Percentiles rank a stretch among this genome's conserved stretches.
These are phyloP conservation scores for Eucalyptus cloeziana DNA, from an alignment of 345 rosid species.

Conservation along the genomic window DNA sequence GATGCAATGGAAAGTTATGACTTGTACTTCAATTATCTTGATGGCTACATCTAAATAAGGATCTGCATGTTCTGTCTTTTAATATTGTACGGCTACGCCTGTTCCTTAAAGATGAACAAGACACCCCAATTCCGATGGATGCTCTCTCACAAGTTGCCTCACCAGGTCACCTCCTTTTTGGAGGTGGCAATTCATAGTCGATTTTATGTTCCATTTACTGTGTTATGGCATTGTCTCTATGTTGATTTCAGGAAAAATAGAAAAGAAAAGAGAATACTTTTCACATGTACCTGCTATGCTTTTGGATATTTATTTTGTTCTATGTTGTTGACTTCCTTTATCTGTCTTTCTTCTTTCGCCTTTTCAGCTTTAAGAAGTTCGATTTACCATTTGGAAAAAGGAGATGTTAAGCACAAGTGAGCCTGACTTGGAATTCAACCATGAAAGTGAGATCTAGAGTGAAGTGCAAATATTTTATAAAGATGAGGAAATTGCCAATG, in stretches of 20 bases:
- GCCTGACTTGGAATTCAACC: constrained; percentile 8
- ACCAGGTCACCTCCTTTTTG: background rate
- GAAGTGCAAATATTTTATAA: constrained; percentile 21
- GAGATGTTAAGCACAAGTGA: constrained; percentile 24
- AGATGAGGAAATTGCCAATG: constrained; percentile 29
- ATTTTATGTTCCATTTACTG: background rate
- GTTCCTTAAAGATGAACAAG: background rate
- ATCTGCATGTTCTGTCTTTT: background rate
- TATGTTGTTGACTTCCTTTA: background rate
- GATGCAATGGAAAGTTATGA: background rate
- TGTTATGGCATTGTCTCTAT: background rate
- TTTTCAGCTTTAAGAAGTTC: constrained; percentile 64
- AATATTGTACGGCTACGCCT: background rate
- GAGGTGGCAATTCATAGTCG: background rate
- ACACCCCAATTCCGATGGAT: background rate
- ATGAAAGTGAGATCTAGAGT: constrained; percentile 25
- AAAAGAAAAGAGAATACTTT: background rate
- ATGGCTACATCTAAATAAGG: background rate
- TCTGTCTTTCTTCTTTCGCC: background rate
- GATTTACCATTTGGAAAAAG: constrained; percentile 43
- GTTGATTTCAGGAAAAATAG: background rate
- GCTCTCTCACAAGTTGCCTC: background rate
- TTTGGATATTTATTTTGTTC: background rate
- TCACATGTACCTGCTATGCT: background rate
- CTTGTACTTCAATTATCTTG: background rate